These are phyloP conservation scores for Termitomyces sp. DNA, from an alignment of 768 basidiomycete genomes.

Conservation along the genomic window DNA sequence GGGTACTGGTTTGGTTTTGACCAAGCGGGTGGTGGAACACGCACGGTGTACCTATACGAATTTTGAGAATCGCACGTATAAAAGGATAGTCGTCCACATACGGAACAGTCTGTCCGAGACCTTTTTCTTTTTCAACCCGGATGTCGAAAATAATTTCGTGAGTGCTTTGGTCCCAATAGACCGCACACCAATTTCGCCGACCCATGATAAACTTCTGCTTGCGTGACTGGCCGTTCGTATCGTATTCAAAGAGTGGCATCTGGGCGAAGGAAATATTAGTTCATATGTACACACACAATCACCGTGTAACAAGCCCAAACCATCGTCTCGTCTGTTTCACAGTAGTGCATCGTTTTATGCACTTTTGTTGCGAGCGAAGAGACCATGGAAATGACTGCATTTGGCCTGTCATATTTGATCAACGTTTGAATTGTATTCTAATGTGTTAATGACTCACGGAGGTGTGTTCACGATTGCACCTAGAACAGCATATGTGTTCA, in stretches of 20 bases:
- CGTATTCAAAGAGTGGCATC: conserved; percentile 74
- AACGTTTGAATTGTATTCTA: neutral
- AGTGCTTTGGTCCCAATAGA: conserved; percentile 51
- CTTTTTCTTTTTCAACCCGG: conserved; percentile 82
- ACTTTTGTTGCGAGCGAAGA: conserved; percentile 74
- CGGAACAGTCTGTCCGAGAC: conserved; percentile 78
- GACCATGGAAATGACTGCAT: conserved; percentile 74
- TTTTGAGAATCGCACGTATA: neutral
- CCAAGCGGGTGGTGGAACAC: conserved; percentile 22
- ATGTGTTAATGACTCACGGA: conserved; percentile 48
- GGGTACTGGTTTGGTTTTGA: conserved; percentile 1
- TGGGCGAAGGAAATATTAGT: conserved; percentile 19
- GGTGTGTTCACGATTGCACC: conserved; percentile 94
- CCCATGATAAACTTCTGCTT: conserved; percentile 87
- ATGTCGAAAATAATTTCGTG: conserved; percentile 80
- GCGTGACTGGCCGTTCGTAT: conserved; percentile 72
- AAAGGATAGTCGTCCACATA: conserved; percentile 31
- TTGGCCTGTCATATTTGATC: conserved; percentile 46
- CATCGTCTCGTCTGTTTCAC: conserved; percentile 86
- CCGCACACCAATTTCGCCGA: conserved; percentile 81
- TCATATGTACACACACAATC: neutral
- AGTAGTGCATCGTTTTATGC: conserved; percentile 82
- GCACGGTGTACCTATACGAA: conserved; percentile 17
- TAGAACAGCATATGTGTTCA: conserved; percentile 19
- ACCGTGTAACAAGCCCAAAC: conserved; percentile 29